Conservation (phyloP, 768 basidiomycete species). For the Tulasnella sp. region DNA sequence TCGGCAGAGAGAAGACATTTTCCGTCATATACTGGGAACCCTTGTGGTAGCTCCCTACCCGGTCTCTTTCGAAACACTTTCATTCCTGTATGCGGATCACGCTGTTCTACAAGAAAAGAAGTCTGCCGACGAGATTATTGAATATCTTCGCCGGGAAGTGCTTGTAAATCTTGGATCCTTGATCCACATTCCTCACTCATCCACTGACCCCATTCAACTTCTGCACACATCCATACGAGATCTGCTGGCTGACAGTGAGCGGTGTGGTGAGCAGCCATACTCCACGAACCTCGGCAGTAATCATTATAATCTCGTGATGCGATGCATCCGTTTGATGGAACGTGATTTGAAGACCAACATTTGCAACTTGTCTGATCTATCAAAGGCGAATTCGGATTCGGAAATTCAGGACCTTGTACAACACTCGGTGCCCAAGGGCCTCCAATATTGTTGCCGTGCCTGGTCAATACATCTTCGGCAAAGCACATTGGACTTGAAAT, state of each 20-base stretch:
- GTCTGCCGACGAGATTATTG: no score
- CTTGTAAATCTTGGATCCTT: not conserved
- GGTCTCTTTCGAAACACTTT: not conserved
- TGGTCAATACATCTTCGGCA: not conserved
- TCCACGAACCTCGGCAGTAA: not conserved
- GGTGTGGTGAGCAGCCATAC: not conserved
- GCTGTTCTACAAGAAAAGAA: not conserved
- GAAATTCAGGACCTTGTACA: not conserved
- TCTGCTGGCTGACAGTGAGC: not conserved
- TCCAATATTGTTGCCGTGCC: not conserved
- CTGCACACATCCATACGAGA: not conserved
- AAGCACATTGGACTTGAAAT: no score
- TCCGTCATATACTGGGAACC: not conserved
- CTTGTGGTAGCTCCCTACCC: not conserved
- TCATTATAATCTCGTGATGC: not conserved
- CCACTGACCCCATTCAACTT: not conserved
- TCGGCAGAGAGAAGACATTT: not conserved
- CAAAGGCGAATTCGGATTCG: not conserved
- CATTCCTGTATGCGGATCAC: not conserved
- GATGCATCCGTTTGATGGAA: not conserved
- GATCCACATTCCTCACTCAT: not conserved
- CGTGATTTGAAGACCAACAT: not conserved
- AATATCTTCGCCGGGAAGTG: not conserved
- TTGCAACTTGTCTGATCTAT: not conserved
- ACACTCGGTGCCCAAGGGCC: not conserved